phyloP scores from a whole-genome alignment of 75 land plant genomes.

The Picea glauca region DNA sequence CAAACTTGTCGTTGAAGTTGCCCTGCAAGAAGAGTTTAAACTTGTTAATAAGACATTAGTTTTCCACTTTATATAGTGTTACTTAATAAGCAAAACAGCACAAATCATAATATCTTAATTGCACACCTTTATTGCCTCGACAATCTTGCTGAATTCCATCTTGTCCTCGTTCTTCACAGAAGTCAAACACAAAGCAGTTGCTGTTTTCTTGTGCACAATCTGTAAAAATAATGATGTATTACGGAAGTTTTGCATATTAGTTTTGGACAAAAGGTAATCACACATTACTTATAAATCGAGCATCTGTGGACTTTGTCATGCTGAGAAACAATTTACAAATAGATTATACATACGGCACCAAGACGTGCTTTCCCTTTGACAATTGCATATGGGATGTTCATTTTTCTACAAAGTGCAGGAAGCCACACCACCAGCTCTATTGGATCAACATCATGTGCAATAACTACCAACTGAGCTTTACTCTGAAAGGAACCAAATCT shows the following conservation, averaged over 20 bases:
- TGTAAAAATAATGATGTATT: background rate
- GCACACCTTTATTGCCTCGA: conserved; percentile 63
- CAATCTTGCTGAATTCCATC: conserved; percentile 54
- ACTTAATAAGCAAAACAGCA: too few relatives aligned
- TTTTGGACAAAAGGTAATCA: too few relatives aligned
- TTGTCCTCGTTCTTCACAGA: conserved; percentile 61
- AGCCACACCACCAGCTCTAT: conserved; percentile 76
- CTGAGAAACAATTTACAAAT: too few relatives aligned
- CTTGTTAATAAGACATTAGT: too few relatives aligned
- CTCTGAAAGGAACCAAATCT: conserved; percentile 27
- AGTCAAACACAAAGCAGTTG: conserved; percentile 50
- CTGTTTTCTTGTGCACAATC: conserved; percentile 64
- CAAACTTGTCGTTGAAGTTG: conserved; percentile 83
- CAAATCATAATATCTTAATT: background rate
- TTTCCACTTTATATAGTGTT: too few relatives aligned
- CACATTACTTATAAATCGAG: too few relatives aligned
- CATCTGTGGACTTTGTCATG: too few relatives aligned
- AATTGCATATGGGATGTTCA: conserved; percentile 64
- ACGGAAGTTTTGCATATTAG: too few relatives aligned
- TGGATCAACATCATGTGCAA: conserved; percentile 80
- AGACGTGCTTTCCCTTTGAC: conserved; percentile 70
- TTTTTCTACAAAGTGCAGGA: conserved; percentile 66
- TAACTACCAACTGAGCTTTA: conserved; percentile 69
- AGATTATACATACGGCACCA: conserved; percentile 35
- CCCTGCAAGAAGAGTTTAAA: conserved; percentile 37